Evolutionary conservation across 257 asterid genomes (phyloP).

Genomic region (Ilex aquifolium): DNA sequence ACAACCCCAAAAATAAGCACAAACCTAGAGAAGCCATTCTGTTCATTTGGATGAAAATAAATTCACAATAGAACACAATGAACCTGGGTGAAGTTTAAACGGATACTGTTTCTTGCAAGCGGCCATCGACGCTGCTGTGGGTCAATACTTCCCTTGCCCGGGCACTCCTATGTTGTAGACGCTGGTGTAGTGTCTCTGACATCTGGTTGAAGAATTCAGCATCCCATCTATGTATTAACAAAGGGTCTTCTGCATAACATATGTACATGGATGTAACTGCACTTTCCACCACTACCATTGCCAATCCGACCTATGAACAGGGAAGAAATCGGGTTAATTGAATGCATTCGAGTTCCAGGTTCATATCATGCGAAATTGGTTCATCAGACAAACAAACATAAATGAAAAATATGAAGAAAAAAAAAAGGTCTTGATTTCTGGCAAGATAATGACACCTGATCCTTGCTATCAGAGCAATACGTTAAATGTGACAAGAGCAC

Average conservation of each 20-base stretch:
- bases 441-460: too few relatives aligned
- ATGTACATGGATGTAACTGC: slow-evolving; percentile 92
- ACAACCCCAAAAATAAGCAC: too few relatives aligned
- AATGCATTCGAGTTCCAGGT: not conserved
- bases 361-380: not conserved
- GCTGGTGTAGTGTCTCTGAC: slow-evolving; percentile 81
- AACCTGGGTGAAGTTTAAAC: slow-evolving; percentile 27
- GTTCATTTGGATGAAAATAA: too few relatives aligned
- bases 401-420: not conserved
- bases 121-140: slow-evolving; percentile 56
- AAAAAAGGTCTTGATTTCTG: too few relatives aligned
- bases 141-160: slow-evolving; percentile 51
- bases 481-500: too few relatives aligned
- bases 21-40: too few relatives aligned
- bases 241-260: slow-evolving; percentile 89
- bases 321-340: not conserved
- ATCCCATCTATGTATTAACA: slow-evolving; percentile 77
- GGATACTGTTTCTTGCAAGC: slow-evolving; percentile 39
- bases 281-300: slow-evolving; percentile 93
- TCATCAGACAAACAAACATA: not conserved
- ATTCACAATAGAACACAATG: slow-evolving; percentile 1
- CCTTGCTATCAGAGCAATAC: too few relatives aligned
- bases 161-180: slow-evolving; percentile 93
- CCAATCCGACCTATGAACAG: slow-evolving; percentile 70
- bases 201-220: slow-evolving; percentile 61